phyloP scores from a whole-genome alignment of 164 flowering plant species.

The Vitis vinifera region DNA sequence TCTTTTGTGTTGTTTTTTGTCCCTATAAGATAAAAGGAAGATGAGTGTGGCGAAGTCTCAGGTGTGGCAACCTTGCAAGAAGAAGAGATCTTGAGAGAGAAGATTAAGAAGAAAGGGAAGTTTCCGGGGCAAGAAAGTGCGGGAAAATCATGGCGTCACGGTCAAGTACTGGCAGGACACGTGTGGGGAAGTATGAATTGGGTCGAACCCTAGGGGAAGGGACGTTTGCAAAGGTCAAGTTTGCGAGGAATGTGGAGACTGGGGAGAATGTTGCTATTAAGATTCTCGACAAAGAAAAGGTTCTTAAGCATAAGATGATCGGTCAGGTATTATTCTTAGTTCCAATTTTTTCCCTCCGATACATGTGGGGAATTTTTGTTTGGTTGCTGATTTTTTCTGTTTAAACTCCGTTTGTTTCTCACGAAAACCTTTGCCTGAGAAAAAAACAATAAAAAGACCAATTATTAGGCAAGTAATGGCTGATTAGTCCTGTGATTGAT shows the following conservation, averaged over 20 bases:
- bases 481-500: too few relatives aligned
- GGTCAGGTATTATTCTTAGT: constrained; percentile 47
- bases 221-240: constrained; percentile 82
- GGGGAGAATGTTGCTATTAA: constrained; percentile 75
- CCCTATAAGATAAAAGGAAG: constrained; percentile 3
- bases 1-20: neutral
- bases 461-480: too few relatives aligned
- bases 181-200: constrained; percentile 76
- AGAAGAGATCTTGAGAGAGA: constrained; percentile 37
- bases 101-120: neutral
- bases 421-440: too few relatives aligned
- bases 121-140: neutral
- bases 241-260: constrained; percentile 60
- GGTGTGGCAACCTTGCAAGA: constrained; percentile 56
- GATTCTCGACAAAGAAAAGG: constrained; percentile 76
- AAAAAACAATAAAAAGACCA: too few relatives aligned
- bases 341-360: neutral
- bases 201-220: constrained; percentile 87
- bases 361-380: neutral
- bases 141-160: constrained; percentile 13
- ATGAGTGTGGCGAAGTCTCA: constrained; percentile 45
- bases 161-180: constrained; percentile 28
- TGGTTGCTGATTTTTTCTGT: neutral
- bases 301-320: constrained; percentile 81
- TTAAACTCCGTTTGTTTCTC: neutral